Base-by-base conservation (phyloP, 2,329 filamentous ascomycete genomes). In the Fusarium tuaranense region DNA sequence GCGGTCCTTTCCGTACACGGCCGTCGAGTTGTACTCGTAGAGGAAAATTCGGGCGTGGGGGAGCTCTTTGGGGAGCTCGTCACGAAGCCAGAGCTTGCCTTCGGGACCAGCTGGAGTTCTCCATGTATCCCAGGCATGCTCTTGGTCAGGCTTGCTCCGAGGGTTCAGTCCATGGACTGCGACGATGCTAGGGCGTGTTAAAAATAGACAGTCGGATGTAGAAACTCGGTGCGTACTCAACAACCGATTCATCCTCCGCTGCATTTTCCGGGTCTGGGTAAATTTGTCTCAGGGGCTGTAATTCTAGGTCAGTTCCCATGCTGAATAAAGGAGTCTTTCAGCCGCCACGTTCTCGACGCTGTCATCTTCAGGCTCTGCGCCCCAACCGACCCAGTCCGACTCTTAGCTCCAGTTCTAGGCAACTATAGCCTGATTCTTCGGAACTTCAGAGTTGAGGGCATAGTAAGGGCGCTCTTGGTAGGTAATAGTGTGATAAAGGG, bases 71-170 rank as follows among this genome's bases (percentile, higher is more conserved):
- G 34, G 55, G 7, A 58, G 34, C 32, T 38, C 55, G 3, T 58
- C 55, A 1, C 55, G 55, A 3, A 58, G 34, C 55, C 55, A 58
- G 9, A 58, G 55, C 13, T 13, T 38, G 0, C 32, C 55, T 5
- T 58, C 20, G 1, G 20, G 20, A 0, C 20, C 55, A 22, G 32
- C 13, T 18, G 55, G 14, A 5, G 30, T 25, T 14, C 55, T 9
- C 55, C 55, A 58, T 25, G 55, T 58, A 2, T 58, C 55, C 34
- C 55, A 59, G 5, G 55, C 55, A 59, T 59, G 55, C 4, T 59
- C 34, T 25, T 36, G 20, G 5, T 25, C 34, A 1, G 32, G 9
- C 12, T 59, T 59, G 16, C 22, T 38, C 3, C 34, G 32, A 2
- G 32, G 34, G 22, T 59, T 59, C 9, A 39, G 55, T 5, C 55